These are phyloP conservation scores for Acacia confusa DNA, from an alignment of 306 rosid species.

Conservation along the genomic window DNA sequence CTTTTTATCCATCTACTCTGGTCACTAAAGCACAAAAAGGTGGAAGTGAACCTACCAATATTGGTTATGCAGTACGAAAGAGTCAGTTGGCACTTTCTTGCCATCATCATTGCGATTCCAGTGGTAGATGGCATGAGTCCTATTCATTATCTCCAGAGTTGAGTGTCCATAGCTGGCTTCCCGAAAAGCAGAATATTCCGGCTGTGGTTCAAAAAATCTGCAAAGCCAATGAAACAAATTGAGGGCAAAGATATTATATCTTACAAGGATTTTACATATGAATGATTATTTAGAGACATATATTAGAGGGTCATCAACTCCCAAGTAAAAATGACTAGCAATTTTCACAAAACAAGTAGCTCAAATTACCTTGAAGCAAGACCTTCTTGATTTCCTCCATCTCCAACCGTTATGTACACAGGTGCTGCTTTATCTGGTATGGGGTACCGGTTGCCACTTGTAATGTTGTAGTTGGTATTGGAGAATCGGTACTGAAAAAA, in stretches of 20 bases:
- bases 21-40: slow-evolving; percentile 18
- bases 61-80: slow-evolving; percentile 76
- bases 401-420: slow-evolving; percentile 93
- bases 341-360: neutral
- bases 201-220: slow-evolving; percentile 89
- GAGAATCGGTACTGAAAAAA: slow-evolving; percentile 79
- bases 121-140: slow-evolving; percentile 90
- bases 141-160: slow-evolving; percentile 74
- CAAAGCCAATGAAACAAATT: slow-evolving; percentile 21
- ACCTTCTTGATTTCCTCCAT: slow-evolving; percentile 99
- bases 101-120: slow-evolving; percentile 99
- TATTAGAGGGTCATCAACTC: neutral
- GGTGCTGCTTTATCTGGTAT: slow-evolving; percentile 83
- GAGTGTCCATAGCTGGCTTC: slow-evolving; percentile 99
- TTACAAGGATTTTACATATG: neutral
- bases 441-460: slow-evolving; percentile 64
- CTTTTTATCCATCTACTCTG: neutral
- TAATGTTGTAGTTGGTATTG: slow-evolving; percentile 64
- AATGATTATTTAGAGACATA: slow-evolving; percentile 8
- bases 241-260: neutral
- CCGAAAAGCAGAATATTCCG: slow-evolving; percentile 89
- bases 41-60: slow-evolving; percentile 64
- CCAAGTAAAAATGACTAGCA: neutral
- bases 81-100: slow-evolving; percentile 67
- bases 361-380: slow-evolving; percentile 79